phyloP scores from a whole-genome alignment of 1,284 basidiomycete genomes.

The Ceratobasidium sp. region DNA sequence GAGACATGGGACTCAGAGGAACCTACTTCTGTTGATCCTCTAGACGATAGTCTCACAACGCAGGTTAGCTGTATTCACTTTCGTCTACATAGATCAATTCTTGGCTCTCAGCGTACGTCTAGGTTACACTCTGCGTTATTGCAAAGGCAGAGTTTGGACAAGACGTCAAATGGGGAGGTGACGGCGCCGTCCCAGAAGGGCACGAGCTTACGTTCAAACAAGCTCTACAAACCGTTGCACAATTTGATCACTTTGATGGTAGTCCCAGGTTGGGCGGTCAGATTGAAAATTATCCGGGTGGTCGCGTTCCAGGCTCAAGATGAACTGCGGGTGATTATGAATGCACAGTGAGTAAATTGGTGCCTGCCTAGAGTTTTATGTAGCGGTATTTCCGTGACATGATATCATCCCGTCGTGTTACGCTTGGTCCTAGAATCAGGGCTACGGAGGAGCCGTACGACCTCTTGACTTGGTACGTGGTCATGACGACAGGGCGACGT shows the following conservation, averaged over 20 bases:
- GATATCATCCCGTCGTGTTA: no score
- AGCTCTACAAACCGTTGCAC: constrained; percentile 58
- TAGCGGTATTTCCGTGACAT: no score
- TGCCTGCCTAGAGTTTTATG: no score
- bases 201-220: constrained; percentile 65
- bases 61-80: neutral
- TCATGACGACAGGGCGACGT: no score
- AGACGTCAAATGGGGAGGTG: constrained; percentile 42
- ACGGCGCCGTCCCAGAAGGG: constrained; percentile 52
- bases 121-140: constrained; percentile 38
- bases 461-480: no score
- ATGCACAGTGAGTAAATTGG: neutral
- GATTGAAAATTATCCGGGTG: constrained; percentile 47
- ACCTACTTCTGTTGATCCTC: neutral
- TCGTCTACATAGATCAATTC: neutral
- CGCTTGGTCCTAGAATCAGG: no score
- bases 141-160: constrained; percentile 40
- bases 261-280: constrained; percentile 56
- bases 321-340: constrained; percentile 56
- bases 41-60: neutral
- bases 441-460: no score
- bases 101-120: constrained; percentile 48
- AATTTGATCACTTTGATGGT: constrained; percentile 55
- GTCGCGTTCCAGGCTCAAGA: constrained; percentile 53
- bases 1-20: neutral